A percentile compares a stretch with the other conserved stretches of the same genome.
These are phyloP conservation scores for Fusarium liriodendri DNA, from an alignment of 2,329 filamentous ascomycete species.

Conservation along the genomic window DNA sequence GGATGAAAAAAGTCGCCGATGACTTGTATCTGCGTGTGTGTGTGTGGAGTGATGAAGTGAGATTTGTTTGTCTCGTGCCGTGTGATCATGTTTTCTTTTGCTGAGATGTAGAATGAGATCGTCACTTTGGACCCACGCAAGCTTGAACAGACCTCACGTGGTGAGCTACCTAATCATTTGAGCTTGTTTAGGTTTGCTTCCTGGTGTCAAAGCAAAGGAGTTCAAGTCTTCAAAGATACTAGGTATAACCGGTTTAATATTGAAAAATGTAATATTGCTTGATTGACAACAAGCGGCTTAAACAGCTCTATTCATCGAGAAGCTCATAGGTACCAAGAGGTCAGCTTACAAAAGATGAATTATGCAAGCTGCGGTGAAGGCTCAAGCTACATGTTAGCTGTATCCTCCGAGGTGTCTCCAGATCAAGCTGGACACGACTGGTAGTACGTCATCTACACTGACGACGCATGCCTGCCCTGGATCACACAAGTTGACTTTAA, in stretches of 20 bases:
- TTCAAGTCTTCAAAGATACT: neutral
- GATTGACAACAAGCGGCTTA: neutral
- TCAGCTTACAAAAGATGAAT: neutral
- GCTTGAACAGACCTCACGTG: neutral
- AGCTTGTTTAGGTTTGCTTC: neutral
- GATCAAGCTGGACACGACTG: neutral
- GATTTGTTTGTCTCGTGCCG: neutral
- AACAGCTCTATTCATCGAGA: neutral
- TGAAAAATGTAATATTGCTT: neutral
- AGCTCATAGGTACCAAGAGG: neutral
- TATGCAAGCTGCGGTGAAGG: neutral
- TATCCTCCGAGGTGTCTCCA: neutral
- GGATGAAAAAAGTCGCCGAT: neutral
- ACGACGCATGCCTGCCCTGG: neutral
- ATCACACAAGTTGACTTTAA: neutral
- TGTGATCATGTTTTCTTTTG: neutral
- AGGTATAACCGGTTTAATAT: neutral
- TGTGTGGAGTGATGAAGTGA: neutral
- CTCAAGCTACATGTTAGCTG: neutral
- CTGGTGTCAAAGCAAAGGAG: neutral
- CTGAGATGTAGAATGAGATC: neutral
- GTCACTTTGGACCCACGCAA: neutral
- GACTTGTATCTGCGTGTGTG: neutral
- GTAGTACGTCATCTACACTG: neutral
- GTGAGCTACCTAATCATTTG: neutral